Evolutionary conservation across 371 early-diverging fungal species (phyloP).

Genomic region (Fennellomyces sp.): DNA sequence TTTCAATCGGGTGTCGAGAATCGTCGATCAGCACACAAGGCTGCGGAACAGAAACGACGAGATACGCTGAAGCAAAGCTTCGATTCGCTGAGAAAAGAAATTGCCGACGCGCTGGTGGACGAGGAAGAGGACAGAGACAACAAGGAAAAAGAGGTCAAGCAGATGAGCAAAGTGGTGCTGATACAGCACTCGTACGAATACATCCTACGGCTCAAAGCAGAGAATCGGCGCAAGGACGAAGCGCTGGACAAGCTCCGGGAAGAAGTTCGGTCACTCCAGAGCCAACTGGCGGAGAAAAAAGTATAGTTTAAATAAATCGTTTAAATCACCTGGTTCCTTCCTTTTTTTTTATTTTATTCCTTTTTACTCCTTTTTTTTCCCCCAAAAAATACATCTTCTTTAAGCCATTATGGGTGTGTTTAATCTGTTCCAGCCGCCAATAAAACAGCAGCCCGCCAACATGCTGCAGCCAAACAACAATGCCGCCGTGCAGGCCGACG

Average conservation of each 20-base stretch:
- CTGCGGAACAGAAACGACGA: constrained; percentile 94
- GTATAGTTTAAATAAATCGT: neutral
- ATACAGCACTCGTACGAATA: constrained; percentile 60
- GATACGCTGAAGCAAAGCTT: constrained; percentile 87
- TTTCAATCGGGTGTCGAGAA: constrained; percentile 77
- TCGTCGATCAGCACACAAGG: constrained; percentile 83
- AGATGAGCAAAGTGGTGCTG: constrained; percentile 55
- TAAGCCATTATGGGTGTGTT: no score
- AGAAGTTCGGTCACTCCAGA: constrained; percentile 39
- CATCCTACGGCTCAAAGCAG: constrained; percentile 55
- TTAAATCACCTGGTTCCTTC: constrained; percentile 1
- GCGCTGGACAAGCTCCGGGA: constrained; percentile 31
- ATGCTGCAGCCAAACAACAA: no score
- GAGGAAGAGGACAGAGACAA: constrained; percentile 18
- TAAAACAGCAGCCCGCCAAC: no score
- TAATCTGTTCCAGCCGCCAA: no score
- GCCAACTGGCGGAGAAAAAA: constrained; percentile 21
- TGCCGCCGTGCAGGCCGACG: no score
- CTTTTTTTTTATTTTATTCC: neutral
- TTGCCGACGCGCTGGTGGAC: constrained; percentile 68
- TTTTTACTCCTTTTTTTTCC: constrained; percentile 1
- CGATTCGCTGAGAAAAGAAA: constrained; percentile 71
- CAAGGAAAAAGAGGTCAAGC: constrained; percentile 53
- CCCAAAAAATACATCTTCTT: no score
- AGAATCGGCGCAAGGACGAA: constrained; percentile 46